Evolutionary conservation across 495 filamentous ascomycete genomes (phyloP).

Genomic region (Penicillium soppii): DNA sequence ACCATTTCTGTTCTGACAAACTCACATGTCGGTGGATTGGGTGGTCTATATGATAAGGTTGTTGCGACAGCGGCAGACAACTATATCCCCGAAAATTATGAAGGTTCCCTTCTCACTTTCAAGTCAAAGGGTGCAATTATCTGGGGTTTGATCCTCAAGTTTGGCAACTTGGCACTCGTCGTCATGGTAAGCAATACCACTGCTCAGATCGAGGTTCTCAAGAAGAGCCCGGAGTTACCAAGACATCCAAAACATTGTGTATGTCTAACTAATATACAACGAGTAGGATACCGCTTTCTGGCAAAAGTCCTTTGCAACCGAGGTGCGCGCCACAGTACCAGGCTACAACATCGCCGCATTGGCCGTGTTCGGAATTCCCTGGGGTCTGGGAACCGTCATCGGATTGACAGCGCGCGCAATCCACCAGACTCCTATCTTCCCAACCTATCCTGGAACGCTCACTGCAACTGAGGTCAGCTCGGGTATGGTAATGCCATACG

Average conservation of each 20-base stretch:
- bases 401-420: conserved; percentile 48
- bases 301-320: conserved; percentile 50
- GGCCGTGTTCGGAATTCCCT: conserved; percentile 50
- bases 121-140: conserved; percentile 53
- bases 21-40: conserved; percentile 28
- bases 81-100: conserved; percentile 45
- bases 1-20: conserved; percentile 35
- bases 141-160: conserved; percentile 46
- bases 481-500: conserved; percentile 49
- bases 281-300: conserved; percentile 51
- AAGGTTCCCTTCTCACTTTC: conserved; percentile 48
- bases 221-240: no score
- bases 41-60: conserved; percentile 40
- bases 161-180: conserved; percentile 50
- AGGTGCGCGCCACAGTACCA: conserved; percentile 41
- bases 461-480: conserved; percentile 41
- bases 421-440: conserved; percentile 47
- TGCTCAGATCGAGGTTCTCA: no score
- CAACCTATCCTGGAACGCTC: conserved; percentile 50
- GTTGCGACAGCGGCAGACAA: conserved; percentile 30
- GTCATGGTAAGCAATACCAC: conserved; percentile 41
- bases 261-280: not conserved
- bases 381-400: conserved; percentile 49
- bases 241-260: no score
- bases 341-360: conserved; percentile 46